Base-by-base conservation (phyloP, 768 basidiomycete species). In the Coprinellus aureogranulatus region DNA sequence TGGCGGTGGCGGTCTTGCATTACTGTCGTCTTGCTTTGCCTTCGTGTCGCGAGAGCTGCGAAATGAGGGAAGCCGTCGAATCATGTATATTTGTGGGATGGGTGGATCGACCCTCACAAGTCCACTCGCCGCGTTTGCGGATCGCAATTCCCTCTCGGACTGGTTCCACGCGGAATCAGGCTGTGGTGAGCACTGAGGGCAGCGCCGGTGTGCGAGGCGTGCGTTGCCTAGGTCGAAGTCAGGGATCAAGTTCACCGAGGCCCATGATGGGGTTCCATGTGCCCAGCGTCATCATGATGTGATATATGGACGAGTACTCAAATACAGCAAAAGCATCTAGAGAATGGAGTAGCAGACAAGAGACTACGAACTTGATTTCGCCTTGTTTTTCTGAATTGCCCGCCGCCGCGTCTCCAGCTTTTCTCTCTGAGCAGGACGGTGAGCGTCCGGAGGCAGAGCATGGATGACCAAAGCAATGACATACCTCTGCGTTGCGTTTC, bases 401-500 rank as follows among this genome's bases (percentile, higher is more conserved):
- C 76, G 74, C 64, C 81, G 82, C 71, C 83, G 87, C 53, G 75
- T 73, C 70, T 86, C 82, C 66, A 93, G 69, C 53, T 74, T 80
- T 25, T 79, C 75, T 55, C 84, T 83, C 91, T 93, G 47, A 20
- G 62, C 56, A 28, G 58, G 26, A 20, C n/a, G n/a, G 57, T 34
- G 18, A 55, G 11, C 18, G 22, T 25, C 26, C 45, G 20, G 37
- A 30, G 41, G 46, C 26, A 42, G 28, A 40, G 44, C 20, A 40
- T 27, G 40, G 39, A 28, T 26, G 22, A 5, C 27, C 26, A 25
- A 2, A 25, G 20, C n/a, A 31, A 57, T 53, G 25, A 75, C 87
- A 64, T 69, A 94, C 94, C 89, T 96, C 92, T 25, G 80, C 75
- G 14, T 79, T 78, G 59, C 87, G 86, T 74, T 88, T 90, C 69